Conservation (phyloP, 441 rosid species). For the Adansonia rubrostipa region DNA sequence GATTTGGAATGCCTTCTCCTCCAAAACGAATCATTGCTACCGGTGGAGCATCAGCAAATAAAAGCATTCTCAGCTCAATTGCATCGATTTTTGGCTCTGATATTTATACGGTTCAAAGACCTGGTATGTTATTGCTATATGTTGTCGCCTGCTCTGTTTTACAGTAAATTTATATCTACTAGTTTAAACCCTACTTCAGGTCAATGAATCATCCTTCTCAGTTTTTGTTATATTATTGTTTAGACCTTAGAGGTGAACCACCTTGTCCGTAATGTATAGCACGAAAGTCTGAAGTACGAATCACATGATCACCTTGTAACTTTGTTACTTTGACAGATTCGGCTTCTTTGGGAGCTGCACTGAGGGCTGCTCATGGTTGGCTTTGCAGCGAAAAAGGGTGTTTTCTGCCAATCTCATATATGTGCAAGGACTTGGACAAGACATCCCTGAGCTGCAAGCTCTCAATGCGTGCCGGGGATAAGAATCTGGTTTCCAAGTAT, state of each 20-base stretch:
- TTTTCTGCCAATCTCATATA: constrained; percentile 63
- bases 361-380: constrained; percentile 94
- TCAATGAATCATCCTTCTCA: background rate
- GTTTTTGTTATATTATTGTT: background rate
- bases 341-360: constrained; percentile 89
- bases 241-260: background rate
- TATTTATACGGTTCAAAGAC: constrained; percentile 74
- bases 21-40: constrained; percentile 84
- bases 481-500: constrained; percentile 51
- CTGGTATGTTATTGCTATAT: constrained; percentile 51
- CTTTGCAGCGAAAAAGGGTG: constrained; percentile 69
- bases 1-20: constrained; percentile 87
- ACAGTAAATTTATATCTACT: background rate
- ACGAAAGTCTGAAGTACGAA: background rate
- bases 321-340: constrained; percentile 54
- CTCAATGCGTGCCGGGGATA: constrained; percentile 54
- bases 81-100: constrained; percentile 83
- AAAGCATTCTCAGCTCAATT: constrained; percentile 56
- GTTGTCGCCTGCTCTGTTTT: background rate
- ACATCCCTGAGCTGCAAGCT: constrained; percentile 73
- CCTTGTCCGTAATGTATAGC: background rate
- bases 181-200: background rate
- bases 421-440: constrained; percentile 64
- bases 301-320: background rate
- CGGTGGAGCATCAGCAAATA: constrained; percentile 86